Evolutionary conservation across 1,139 yeast species (phyloP).

Genomic region (Nakaseomyces nivariensis): DNA sequence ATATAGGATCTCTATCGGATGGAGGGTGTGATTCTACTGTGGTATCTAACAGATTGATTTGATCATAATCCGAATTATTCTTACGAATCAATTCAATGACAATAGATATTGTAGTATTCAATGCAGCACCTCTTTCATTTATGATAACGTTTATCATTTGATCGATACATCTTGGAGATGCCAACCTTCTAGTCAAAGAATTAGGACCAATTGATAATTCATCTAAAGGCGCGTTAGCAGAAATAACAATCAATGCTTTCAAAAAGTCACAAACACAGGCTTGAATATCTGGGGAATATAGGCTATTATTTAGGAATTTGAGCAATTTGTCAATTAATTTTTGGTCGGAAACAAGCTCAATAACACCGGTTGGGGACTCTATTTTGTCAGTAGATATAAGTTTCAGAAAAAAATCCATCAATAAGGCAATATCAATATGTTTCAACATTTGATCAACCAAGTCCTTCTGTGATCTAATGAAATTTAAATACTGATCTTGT

Average conservation of each 20-base stretch:
- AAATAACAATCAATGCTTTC: slow-evolving; percentile 84
- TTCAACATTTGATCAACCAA: slow-evolving; percentile 45
- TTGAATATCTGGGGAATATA: slow-evolving; percentile 51
- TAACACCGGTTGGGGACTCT: slow-evolving; percentile 54
- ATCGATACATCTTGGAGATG: slow-evolving; percentile 54
- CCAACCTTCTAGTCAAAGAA: slow-evolving; percentile 79
- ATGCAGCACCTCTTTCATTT: slow-evolving; percentile 68
- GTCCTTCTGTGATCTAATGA: slow-evolving; percentile 38
- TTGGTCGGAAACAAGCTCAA: slow-evolving; percentile 45
- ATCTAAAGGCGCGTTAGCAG: slow-evolving; percentile 58
- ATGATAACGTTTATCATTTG: slow-evolving; percentile 66
- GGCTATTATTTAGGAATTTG: slow-evolving; percentile 39
- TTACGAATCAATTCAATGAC: slow-evolving; percentile 91
- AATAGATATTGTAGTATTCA: slow-evolving; percentile 90
- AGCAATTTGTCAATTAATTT: slow-evolving; percentile 41
- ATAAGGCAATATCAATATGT: slow-evolving; percentile 47
- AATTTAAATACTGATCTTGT: slow-evolving; percentile 43
- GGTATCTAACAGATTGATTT: slow-evolving; percentile 73
- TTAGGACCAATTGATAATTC: slow-evolving; percentile 94
- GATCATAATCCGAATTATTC: slow-evolving; percentile 91
- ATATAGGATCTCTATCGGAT: slow-evolving; percentile 72
- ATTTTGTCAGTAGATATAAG: slow-evolving; percentile 55
- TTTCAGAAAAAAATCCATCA: slow-evolving; percentile 65
- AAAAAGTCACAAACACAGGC: slow-evolving; percentile 91
- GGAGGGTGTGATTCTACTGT: slow-evolving; percentile 85